phyloP scores from a whole-genome alignment of 345 rosid species.

The Cardamine occulta region DNA sequence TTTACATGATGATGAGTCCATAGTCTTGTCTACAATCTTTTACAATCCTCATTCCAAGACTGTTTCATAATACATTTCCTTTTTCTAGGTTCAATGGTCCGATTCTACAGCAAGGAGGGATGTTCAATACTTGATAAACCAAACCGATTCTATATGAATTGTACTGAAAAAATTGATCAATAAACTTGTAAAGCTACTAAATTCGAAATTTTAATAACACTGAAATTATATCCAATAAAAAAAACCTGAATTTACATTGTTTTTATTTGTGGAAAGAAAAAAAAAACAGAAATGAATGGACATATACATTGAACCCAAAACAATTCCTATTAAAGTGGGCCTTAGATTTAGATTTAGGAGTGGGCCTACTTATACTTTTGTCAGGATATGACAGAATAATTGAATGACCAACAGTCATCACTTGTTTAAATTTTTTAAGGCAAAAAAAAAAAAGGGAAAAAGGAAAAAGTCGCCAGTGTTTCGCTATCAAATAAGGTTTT shows the following conservation, averaged over 20 bases:
- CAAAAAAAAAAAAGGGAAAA: background rate
- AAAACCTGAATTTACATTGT: background rate
- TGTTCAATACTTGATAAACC: background rate
- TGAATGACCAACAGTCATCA: conserved; percentile 36
- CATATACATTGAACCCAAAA: background rate
- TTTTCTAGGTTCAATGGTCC: no score
- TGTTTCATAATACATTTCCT: background rate
- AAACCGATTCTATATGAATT: background rate
- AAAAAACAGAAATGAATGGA: background rate
- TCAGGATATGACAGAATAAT: conserved; percentile 28
- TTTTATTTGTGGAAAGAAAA: background rate
- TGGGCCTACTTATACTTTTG: conserved; percentile 27
- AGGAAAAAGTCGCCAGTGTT: conserved; percentile 9
- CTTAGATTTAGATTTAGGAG: background rate
- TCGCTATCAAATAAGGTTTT: conserved; percentile 27
- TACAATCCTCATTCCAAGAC: background rate
- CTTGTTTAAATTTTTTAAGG: conserved; percentile 1
- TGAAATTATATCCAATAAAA: no score
- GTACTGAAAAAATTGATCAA: background rate
- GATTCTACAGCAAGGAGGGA: no score
- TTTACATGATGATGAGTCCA: no score
- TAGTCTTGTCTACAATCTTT: no score
- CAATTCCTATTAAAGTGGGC: conserved; percentile 20
- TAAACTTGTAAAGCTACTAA: background rate
- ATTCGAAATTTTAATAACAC: no score